phyloP scores from a whole-genome alignment of 352 stramenopile species.

The Phytophthora parvispora region DNA sequence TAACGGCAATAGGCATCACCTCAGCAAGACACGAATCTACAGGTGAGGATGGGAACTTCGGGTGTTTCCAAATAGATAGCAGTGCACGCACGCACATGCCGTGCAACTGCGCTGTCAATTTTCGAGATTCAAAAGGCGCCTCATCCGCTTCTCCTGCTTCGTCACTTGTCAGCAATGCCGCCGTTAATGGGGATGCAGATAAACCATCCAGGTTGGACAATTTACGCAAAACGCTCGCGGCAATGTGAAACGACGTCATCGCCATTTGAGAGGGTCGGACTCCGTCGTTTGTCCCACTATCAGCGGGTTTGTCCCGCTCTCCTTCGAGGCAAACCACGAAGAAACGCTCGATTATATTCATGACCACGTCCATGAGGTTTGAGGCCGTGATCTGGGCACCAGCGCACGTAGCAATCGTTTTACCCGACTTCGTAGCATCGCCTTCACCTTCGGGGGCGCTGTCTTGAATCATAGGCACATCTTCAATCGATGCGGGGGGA shows the following conservation, averaged over 20 bases:
- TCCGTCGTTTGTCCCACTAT: neutral
- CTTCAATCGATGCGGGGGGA: constrained; percentile 22
- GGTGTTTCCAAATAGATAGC: constrained; percentile 69
- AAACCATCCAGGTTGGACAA: constrained; percentile 79
- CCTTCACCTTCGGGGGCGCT: constrained; percentile 11
- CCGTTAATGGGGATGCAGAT: constrained; percentile 69
- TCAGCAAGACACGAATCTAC: constrained; percentile 67
- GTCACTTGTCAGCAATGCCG: constrained; percentile 67
- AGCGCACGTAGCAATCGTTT: constrained; percentile 38
- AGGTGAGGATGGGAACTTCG: constrained; percentile 48
- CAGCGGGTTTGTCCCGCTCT: constrained; percentile 8
- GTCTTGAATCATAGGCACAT: constrained; percentile 42
- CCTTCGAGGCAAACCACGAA: constrained; percentile 38
- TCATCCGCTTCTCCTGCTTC: constrained; percentile 39
- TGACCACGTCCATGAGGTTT: constrained; percentile 63
- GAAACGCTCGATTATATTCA: constrained; percentile 62
- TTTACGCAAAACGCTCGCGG: constrained; percentile 65
- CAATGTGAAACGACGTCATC: constrained; percentile 74
- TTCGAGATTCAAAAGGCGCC: constrained; percentile 56
- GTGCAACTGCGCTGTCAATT: constrained; percentile 74
- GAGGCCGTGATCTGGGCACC: constrained; percentile 41
- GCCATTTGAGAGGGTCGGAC: constrained; percentile 61
- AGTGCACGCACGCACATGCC: constrained; percentile 64
- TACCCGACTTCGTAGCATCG: constrained; percentile 6
- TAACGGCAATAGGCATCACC: constrained; percentile 77